Conservation (phyloP, 192 early-diverging fungal species). For the Helicostylum pulchrum region DNA sequence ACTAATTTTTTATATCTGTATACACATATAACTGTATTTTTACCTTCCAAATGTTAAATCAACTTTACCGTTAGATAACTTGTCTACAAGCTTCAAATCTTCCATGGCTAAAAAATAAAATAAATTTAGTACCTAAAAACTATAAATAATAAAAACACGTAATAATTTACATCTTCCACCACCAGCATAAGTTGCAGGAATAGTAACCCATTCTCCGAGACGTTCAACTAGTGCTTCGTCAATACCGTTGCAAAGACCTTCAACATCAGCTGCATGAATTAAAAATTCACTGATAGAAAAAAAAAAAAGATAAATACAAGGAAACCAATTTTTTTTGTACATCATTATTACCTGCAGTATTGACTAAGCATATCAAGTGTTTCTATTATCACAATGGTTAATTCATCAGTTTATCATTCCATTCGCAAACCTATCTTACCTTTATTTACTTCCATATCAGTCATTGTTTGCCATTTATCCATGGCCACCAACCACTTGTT, state of each 20-base stretch:
- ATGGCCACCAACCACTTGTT: constrained; percentile 92
- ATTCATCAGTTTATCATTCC: neutral
- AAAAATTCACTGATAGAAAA: constrained; percentile 74
- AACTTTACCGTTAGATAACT: constrained; percentile 75
- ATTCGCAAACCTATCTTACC: constrained; percentile 36
- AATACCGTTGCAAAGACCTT: constrained; percentile 93
- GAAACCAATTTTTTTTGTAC: neutral
- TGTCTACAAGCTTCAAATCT: constrained; percentile 79
- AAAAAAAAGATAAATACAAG: neutral
- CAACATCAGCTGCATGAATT: constrained; percentile 97
- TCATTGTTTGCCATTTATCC: constrained; percentile 97
- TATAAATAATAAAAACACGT: neutral
- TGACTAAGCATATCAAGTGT: constrained; percentile 53
- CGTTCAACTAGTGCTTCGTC: constrained; percentile 81
- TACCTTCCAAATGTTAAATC: constrained; percentile 93
- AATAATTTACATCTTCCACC: constrained; percentile 66
- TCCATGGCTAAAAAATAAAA: constrained; percentile 32
- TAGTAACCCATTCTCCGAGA: constrained; percentile 80
- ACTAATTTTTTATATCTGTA: neutral
- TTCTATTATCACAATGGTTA: constrained; percentile 22
- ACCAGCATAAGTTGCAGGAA: constrained; percentile 95
- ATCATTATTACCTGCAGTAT: constrained; percentile 53
- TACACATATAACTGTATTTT: neutral
- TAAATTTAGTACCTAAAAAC: neutral
- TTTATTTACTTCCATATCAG: constrained; percentile 77